A percentile compares a stretch with the other conserved stretches of the same genome.
Evolutionary conservation across 768 basidiomycete genomes (phyloP).

Genomic region (Rhodotorula diobovata): DNA sequence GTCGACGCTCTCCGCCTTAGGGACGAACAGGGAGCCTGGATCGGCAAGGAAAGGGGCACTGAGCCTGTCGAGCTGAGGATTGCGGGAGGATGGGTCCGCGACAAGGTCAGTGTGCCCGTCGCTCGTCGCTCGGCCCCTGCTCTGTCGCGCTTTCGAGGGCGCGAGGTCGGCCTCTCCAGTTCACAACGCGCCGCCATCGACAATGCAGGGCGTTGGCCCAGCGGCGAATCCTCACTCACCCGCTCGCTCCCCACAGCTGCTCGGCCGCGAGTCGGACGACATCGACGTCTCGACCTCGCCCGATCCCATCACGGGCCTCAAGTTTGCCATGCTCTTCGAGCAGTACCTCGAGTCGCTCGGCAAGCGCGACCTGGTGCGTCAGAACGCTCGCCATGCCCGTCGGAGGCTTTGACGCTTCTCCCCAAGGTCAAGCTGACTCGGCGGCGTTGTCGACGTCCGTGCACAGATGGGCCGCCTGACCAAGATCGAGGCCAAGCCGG

Average conservation of each 20-base stretch:
- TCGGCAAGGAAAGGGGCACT: constrained; percentile 56
- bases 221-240: not conserved
- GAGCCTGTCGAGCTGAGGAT: constrained; percentile 67
- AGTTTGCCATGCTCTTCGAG: constrained; percentile 76
- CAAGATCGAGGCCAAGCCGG: constrained; percentile 87
- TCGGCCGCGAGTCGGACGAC: constrained; percentile 76
- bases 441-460: not conserved
- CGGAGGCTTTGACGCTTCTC: not conserved
- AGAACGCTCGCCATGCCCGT: not conserved
- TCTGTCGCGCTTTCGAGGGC: not conserved
- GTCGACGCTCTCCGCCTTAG: constrained; percentile 26
- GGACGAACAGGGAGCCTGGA: constrained; percentile 33
- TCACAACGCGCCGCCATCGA: too few relatives aligned
- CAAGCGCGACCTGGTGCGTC: constrained; percentile 48
- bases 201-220: not conserved
- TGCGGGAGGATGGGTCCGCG: constrained; percentile 97
- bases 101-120: constrained; percentile 63
- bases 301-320: constrained; percentile 72
- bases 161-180: too few relatives aligned
- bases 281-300: constrained; percentile 82
- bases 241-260: constrained; percentile 52
- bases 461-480: constrained; percentile 56
- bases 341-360: constrained; percentile 59
- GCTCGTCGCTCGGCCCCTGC: not conserved
- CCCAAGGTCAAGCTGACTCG: not conserved